A percentile compares a stretch with the other conserved stretches of the same genome.
These are phyloP conservation scores for Atkinsonella texensis DNA, from an alignment of 2,329 filamentous ascomycete species.

Conservation along the genomic window DNA sequence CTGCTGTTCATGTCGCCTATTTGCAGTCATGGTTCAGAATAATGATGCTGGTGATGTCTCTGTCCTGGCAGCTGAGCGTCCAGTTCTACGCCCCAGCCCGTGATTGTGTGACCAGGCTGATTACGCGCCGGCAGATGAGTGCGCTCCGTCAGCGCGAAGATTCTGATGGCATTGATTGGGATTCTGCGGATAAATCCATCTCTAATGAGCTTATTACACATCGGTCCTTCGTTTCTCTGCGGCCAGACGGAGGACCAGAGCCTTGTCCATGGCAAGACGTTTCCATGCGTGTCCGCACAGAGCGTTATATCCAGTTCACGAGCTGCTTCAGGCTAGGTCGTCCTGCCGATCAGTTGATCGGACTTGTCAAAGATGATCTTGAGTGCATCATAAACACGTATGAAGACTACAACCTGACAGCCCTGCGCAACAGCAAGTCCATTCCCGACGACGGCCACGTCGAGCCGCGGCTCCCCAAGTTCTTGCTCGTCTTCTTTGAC, in stretches of 20 bases:
- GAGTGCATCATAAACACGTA: conserved; percentile 11
- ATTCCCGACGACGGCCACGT: conserved; percentile 7
- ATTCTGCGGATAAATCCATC: conserved; percentile 6
- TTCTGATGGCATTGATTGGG: conserved; percentile 7
- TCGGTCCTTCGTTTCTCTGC: conserved; percentile 1
- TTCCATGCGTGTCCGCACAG: conserved; percentile 8
- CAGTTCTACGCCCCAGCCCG: conserved; percentile 10
- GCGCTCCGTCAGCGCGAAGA: conserved; percentile 3
- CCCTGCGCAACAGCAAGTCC: not conserved
- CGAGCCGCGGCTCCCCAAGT: conserved; percentile 10
- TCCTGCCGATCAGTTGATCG: conserved; percentile 11
- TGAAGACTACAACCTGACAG: conserved; percentile 9
- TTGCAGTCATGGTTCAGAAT: conserved; percentile 9
- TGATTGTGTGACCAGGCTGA: conserved; percentile 8
- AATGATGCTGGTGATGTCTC: conserved; percentile 11
- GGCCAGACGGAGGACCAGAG: not conserved
- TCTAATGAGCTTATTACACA: conserved; percentile 6
- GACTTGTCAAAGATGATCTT: conserved; percentile 11
- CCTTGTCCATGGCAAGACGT: conserved; percentile 5
- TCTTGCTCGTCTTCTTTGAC: conserved; percentile 10
- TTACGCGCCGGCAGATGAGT: conserved; percentile 8
- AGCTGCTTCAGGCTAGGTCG: conserved; percentile 9
- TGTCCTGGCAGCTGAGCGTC: conserved; percentile 11
- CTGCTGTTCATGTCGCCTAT: conserved; percentile 8
- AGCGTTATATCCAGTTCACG: conserved; percentile 11